These are phyloP conservation scores for Thermoascus crustaceus DNA, from an alignment of 2,329 filamentous ascomycete species.

Conservation along the genomic window DNA sequence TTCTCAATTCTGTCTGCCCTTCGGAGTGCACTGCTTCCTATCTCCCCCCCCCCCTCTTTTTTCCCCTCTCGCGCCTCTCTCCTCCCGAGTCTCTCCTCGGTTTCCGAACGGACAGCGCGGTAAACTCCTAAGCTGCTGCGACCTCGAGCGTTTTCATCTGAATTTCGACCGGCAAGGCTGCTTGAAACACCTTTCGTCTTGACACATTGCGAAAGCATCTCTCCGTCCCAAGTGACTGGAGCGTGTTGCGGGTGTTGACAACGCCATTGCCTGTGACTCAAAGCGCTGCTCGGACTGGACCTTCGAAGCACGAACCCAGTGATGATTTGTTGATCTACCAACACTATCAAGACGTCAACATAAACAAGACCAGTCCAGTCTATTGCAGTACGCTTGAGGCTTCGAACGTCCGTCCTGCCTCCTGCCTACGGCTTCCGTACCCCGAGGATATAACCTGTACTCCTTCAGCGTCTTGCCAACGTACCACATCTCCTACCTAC, in stretches of 20 bases:
- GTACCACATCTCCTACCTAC: slow-evolving; percentile 13
- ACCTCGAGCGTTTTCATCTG: neutral
- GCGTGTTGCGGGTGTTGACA: slow-evolving; percentile 2
- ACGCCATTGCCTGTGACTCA: too few relatives aligned
- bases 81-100: slow-evolving; percentile 6
- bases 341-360: neutral
- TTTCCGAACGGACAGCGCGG: neutral
- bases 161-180: too few relatives aligned
- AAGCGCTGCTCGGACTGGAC: too few relatives aligned
- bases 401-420: neutral
- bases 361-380: neutral
- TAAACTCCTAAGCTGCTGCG: neutral
- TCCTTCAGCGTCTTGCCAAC: slow-evolving; percentile 4
- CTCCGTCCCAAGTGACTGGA: too few relatives aligned
- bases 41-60: too few relatives aligned
- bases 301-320: slow-evolving; percentile 4
- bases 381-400: neutral
- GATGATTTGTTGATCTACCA: neutral
- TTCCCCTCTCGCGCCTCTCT: slow-evolving; percentile 1
- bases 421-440: neutral
- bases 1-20: neutral
- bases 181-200: too few relatives aligned
- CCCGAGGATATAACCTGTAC: slow-evolving; percentile 4
- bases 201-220: too few relatives aligned
- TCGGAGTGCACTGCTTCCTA: slow-evolving; percentile 3